These are phyloP conservation scores for Sparassis latifolia DNA, from an alignment of 1,284 basidiomycete species.

Conservation along the genomic window DNA sequence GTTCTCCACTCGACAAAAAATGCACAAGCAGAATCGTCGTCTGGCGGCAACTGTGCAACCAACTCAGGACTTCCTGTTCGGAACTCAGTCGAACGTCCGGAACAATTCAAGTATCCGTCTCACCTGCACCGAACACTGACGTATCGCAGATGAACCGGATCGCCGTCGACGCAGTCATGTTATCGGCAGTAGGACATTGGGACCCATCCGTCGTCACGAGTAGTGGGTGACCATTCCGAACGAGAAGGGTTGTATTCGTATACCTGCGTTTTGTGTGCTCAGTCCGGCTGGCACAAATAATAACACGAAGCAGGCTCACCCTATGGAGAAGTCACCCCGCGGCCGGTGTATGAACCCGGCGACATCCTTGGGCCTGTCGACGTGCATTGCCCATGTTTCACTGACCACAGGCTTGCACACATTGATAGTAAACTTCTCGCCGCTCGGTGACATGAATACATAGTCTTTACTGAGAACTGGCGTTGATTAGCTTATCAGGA, in stretches of 20 bases:
- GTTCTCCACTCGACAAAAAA: constrained; percentile 73
- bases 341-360: constrained; percentile 55
- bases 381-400: constrained; percentile 52
- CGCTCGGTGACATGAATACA: constrained; percentile 39
- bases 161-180: constrained; percentile 49
- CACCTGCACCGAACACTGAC: constrained; percentile 42
- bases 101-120: constrained; percentile 1
- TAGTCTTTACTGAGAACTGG: constrained; percentile 53
- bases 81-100: background rate
- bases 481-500: constrained; percentile 12
- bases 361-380: constrained; percentile 47
- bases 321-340: constrained; percentile 66
- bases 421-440: constrained; percentile 48
- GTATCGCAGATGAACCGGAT: constrained; percentile 68
- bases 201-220: constrained; percentile 56
- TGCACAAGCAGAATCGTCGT: constrained; percentile 57
- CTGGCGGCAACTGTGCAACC: constrained; percentile 53
- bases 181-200: constrained; percentile 41
- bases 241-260: constrained; percentile 52
- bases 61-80: constrained; percentile 44
- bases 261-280: constrained; percentile 31
- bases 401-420: constrained; percentile 51
- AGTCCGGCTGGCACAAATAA: background rate
- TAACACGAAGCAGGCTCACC: constrained; percentile 37
- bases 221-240: constrained; percentile 40